Base-by-base conservation (phyloP, 208 protist species). In the Leishmania lainsoni region DNA sequence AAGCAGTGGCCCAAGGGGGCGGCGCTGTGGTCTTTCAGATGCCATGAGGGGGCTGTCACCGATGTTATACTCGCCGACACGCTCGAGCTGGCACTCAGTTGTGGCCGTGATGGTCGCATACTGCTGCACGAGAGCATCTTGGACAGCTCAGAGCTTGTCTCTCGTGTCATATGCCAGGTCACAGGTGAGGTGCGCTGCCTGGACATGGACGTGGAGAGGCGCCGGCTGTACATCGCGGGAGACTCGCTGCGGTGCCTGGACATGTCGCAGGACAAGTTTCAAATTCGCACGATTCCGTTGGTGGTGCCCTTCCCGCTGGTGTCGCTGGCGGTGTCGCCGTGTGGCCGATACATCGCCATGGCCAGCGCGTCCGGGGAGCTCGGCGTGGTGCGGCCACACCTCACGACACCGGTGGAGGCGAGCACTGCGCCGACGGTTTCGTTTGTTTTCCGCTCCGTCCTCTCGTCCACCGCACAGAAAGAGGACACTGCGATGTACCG, bases 171-270 rank as follows among this genome's bases (percentile, higher is more conserved):
- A 26, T 97, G 94, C 82, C 85, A 90, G 32, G 89, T 97, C 10
- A 96, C 91, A 2, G 94, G 94, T 16, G 91, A 96, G 81, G 78
- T 97, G 69, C 91, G 92, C 54, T 93, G 85, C 74, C 70, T 97
- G 58, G 69, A 88, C 45, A 89, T 96, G 80, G 92, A 97, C 79
- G 77, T 78, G 0, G 80, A 81, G 73, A 86, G 86, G 63, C 85
- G 85, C 1, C 91, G 93, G 54, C 75, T 95, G n/a, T 96, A 95
- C 75, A 90, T 96, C 76, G 94, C 83, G n/a, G 94, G 94, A 16
- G 93, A 97, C 83, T 95, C 92, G 5, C 87, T 97, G 32, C 91
- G 92, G 35, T 94, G 88, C 73, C 86, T 97, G 20, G 76, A 87
- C 35, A 93, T 96, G 89, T 29, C 63, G 35, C 71, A 59, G 42